Evolutionary conservation across 192 early-diverging fungal genomes (phyloP).

Genomic region (Linnemannia elongata): DNA sequence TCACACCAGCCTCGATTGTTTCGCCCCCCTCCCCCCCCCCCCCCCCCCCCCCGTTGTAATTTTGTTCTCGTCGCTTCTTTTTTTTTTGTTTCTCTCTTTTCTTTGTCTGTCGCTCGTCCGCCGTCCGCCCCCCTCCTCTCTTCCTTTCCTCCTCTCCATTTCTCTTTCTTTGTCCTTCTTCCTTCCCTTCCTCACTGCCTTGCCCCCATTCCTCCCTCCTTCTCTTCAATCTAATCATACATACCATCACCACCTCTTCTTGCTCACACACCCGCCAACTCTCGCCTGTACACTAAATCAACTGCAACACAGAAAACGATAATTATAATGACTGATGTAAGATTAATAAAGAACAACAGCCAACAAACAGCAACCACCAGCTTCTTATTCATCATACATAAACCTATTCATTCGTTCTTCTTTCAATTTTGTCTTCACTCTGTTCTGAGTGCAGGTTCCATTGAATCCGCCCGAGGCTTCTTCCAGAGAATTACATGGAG

Average conservation of each 20-base stretch:
- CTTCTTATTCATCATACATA: neutral
- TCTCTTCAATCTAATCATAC: neutral
- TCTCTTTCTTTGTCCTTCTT: neutral
- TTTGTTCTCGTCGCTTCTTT: neutral
- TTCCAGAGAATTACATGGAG: neutral
- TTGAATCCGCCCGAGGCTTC: neutral
- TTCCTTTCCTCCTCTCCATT: neutral
- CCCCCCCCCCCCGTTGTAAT: too few relatives aligned
- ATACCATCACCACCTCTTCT: neutral
- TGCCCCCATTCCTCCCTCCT: neutral
- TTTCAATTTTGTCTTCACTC: neutral
- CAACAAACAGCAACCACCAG: neutral
- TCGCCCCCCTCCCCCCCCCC: too few relatives aligned
- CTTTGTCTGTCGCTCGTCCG: neutral
- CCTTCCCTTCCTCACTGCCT: neutral
- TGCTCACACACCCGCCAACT: neutral
- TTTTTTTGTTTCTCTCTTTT: neutral
- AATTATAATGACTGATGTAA: conserved; percentile 19
- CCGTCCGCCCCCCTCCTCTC: neutral
- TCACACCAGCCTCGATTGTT: too few relatives aligned
- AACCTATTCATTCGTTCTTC: neutral
- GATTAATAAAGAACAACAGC: neutral
- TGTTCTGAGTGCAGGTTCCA: neutral
- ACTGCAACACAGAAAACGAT: neutral
- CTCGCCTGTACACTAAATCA: neutral